These are phyloP conservation scores for Ramaria sp. DNA, from an alignment of 768 basidiomycete species.

Conservation along the genomic window DNA sequence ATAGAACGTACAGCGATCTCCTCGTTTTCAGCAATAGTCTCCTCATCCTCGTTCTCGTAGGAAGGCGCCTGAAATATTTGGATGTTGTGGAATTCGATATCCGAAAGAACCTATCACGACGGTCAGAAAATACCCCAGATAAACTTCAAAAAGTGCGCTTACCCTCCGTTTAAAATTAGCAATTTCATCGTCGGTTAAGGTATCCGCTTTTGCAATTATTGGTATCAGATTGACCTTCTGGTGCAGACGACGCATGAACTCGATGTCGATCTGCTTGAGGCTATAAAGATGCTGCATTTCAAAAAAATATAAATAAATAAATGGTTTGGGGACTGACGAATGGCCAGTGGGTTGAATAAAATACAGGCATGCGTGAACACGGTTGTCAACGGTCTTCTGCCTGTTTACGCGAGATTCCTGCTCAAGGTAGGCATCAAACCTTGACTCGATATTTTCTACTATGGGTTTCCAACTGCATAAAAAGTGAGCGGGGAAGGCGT, in stretches of 20 bases:
- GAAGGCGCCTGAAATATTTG: slow-evolving; percentile 97
- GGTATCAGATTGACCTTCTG: slow-evolving; percentile 98
- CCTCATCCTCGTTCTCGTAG: slow-evolving; percentile 98
- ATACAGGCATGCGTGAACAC: slow-evolving; percentile 97
- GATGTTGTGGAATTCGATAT: slow-evolving; percentile 92
- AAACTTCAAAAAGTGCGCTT: slow-evolving; percentile 16
- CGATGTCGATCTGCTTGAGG: slow-evolving; percentile 95
- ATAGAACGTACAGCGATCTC: slow-evolving; percentile 54
- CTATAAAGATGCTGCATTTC: slow-evolving; percentile 30
- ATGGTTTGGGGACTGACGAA: slow-evolving; percentile 50
- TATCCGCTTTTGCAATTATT: slow-evolving; percentile 97
- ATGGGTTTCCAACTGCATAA: slow-evolving; percentile 91
- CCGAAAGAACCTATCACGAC: slow-evolving; percentile 62
- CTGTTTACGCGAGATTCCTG: slow-evolving; percentile 99
- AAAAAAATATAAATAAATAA: neutral
- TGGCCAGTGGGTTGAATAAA: slow-evolving; percentile 99
- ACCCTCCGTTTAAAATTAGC: slow-evolving; percentile 88
- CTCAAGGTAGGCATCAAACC: slow-evolving; percentile 95
- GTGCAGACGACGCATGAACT: slow-evolving; percentile 97
- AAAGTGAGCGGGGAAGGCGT: neutral
- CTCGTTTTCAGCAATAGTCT: slow-evolving; percentile 93
- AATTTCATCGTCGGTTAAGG: slow-evolving; percentile 94
- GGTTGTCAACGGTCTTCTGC: slow-evolving; percentile 87
- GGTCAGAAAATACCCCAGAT: slow-evolving; percentile 2
- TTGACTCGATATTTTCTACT: slow-evolving; percentile 94